Evolutionary conservation across 2,329 filamentous ascomycete genomes (phyloP).

Genomic region (Penicillium olsonii): DNA sequence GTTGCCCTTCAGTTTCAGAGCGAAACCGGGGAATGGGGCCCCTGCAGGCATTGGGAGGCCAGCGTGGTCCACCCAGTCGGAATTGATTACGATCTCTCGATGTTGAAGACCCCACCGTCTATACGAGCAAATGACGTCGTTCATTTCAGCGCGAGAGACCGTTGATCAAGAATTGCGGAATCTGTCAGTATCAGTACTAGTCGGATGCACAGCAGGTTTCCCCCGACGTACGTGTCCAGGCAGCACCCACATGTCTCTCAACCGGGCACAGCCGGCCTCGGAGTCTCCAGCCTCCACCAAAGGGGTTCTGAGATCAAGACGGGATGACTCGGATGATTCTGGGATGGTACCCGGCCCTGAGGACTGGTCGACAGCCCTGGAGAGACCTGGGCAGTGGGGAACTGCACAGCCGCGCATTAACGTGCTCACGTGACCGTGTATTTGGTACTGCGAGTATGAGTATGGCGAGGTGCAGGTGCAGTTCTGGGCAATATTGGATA

Average conservation of each 20-base stretch:
- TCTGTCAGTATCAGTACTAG: neutral
- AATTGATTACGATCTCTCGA: slow-evolving; percentile 16
- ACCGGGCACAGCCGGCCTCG: slow-evolving; percentile 21
- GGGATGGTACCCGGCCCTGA: slow-evolving; percentile 8
- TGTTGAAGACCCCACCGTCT: slow-evolving; percentile 13
- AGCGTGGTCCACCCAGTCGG: slow-evolving; percentile 26
- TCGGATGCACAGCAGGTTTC: neutral
- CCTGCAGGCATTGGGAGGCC: neutral
- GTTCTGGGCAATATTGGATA: too few species aligned
- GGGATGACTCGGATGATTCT: slow-evolving; percentile 23
- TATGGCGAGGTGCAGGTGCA: too few species aligned
- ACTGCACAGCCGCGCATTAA: slow-evolving; percentile 1
- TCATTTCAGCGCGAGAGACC: slow-evolving; percentile 18
- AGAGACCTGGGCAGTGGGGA: too few species aligned
- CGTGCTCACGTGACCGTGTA: neutral
- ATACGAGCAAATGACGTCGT: slow-evolving; percentile 30
- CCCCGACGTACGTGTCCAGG: neutral
- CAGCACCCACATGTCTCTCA: slow-evolving; percentile 5
- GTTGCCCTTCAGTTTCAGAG: neutral
- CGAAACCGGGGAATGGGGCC: neutral
- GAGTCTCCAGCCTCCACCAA: slow-evolving; percentile 11
- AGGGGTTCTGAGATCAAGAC: too few species aligned
- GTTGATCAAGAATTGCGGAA: neutral
- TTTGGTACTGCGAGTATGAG: too few species aligned
- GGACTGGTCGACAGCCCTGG: too few species aligned